A percentile compares a stretch with the other conserved stretches of the same genome.
Conservation (phyloP, 2,329 filamentous ascomycete genomes). For the Xylariaceae sp. region DNA sequence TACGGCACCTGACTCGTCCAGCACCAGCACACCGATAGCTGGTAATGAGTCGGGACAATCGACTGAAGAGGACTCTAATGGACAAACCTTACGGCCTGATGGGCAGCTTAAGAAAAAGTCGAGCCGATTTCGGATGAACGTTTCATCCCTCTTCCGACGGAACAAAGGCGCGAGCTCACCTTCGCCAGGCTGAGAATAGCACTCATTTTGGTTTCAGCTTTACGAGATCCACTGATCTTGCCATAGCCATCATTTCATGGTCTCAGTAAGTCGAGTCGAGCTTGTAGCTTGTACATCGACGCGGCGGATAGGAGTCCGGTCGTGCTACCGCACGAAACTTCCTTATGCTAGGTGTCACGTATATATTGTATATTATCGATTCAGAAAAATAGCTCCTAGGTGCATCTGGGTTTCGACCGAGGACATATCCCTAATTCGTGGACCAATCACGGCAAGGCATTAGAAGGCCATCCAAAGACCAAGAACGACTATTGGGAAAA, state of each 20-base stretch:
- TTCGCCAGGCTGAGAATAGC: conserved; percentile 2
- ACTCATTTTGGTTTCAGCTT: too few relatives aligned
- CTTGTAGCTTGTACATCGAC: too few relatives aligned
- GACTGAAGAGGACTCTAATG: conserved; percentile 35
- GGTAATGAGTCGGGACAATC: conserved; percentile 22
- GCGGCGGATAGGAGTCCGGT: too few relatives aligned
- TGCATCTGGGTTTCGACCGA: too few relatives aligned
- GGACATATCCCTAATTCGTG: too few relatives aligned
- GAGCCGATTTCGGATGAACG: conserved; percentile 61
- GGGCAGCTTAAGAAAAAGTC: conserved; percentile 57
- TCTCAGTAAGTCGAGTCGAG: too few relatives aligned
- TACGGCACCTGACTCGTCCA: conserved; percentile 33
- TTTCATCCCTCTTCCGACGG: conserved; percentile 51
- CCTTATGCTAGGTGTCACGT: background rate
- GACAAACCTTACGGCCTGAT: conserved; percentile 43
- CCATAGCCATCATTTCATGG: too few relatives aligned
- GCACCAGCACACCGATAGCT: conserved; percentile 21
- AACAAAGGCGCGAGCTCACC: conserved; percentile 42
- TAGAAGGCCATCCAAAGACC: conserved; percentile 6
- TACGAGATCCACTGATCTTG: too few relatives aligned
- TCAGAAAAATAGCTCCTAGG: background rate
- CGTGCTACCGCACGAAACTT: too few relatives aligned
- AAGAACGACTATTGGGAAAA: conserved; percentile 3
- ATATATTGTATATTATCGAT: conserved; percentile 4
- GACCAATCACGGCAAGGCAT: conserved; percentile 1